Evolutionary conservation across 78 protist species (phyloP), one percentile per base, ranked within the genome.

Genomic region (Acrasis kona): DNA sequence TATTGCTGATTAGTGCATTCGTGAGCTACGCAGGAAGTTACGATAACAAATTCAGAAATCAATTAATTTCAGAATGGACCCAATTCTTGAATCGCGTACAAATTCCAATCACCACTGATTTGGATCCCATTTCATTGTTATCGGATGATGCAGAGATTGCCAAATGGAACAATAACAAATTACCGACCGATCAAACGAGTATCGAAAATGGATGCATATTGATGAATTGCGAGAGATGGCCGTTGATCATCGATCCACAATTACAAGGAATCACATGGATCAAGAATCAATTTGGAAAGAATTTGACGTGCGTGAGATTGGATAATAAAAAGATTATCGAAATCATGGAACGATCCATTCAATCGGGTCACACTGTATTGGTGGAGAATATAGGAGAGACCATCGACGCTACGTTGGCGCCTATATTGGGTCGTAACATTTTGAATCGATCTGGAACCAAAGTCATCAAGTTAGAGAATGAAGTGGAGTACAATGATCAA

Each of bases 211-310:
- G 90, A 0, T 74, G 85, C 36, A 89, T 90, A 72, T 7, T 83
- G 29, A n/a, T 57, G 19, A 79, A 28, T 35, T 82, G 93, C 36
- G 41, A 64, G 73, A 89, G 94, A 32, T 90, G 88, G 88, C 97
- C 97, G 7, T 82, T 93, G 32, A 66, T 89, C 34, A 86, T 93
- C 57, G 97, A 93, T 73, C 97, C 97, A 35, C 94, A 93, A 79
- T 74, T 82, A 27, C 92, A 91, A 65, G 95, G 85, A 35, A 69
- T 82, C 39, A 37, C 27, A 32, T 91, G 91, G 91, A 76, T 91
- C 38, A 5, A 39, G 29, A 27, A 2, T 10, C 65, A 36, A 19
- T 19, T 36, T 27, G 70, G 39, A 5, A 7, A 8, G 38, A 10
- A 30, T 10, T 84, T 39, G 58, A n/a, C n/a, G n/a, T n/a, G n/a